phyloP scores from a whole-genome alignment of 1,284 basidiomycete species.

The Coriolopsis trogii region DNA sequence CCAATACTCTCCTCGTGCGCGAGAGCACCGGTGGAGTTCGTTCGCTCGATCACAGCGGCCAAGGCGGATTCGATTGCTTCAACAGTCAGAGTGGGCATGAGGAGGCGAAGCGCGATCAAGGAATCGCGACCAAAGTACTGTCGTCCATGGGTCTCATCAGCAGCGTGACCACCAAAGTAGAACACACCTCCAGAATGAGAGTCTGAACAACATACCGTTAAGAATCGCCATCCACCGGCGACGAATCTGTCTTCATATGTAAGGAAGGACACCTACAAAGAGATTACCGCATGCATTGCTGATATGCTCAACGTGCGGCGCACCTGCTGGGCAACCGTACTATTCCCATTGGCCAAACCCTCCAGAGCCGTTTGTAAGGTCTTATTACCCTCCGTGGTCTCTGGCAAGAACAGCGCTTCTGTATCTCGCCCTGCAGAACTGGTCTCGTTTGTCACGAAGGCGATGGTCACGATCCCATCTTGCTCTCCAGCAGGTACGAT shows the following conservation, averaged over 20 bases:
- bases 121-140: constrained; percentile 45
- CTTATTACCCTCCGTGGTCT: constrained; percentile 25
- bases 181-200: neutral
- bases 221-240: constrained; percentile 49
- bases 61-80: constrained; percentile 44
- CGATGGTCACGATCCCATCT: constrained; percentile 37
- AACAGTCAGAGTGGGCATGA: constrained; percentile 42
- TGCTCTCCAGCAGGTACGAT: constrained; percentile 28
- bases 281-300: neutral
- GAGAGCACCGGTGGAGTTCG: constrained; percentile 42
- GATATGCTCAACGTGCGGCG: neutral
- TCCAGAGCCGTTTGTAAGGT: constrained; percentile 31
- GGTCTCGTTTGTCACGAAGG: constrained; percentile 44
- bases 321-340: constrained; percentile 34
- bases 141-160: neutral
- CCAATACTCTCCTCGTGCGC: constrained; percentile 49
- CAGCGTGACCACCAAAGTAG: neutral
- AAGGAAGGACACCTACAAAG: constrained; percentile 27
- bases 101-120: constrained; percentile 42
- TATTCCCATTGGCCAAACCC: constrained; percentile 33
- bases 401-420: constrained; percentile 36
- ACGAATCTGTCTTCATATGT: constrained; percentile 41
- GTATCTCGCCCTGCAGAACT: constrained; percentile 37
- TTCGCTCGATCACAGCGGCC: constrained; percentile 44
- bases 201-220: constrained; percentile 34